Base-by-base conservation (phyloP, 2,329 filamentous ascomycete genomes). In the Thermochaetoides dissita region DNA sequence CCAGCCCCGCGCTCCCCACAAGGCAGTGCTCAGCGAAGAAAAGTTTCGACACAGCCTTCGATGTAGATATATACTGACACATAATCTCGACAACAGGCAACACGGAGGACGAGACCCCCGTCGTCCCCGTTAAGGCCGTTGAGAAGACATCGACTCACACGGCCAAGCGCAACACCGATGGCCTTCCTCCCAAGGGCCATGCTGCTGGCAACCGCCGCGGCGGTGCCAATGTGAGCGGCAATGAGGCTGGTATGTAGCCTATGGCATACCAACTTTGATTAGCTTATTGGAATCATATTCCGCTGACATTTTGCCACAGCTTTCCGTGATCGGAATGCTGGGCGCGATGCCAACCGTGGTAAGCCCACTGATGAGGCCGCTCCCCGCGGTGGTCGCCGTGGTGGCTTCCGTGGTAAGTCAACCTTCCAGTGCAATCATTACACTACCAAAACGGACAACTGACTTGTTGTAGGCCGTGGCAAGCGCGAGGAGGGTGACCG, bases 291-390 rank as follows among this genome's bases (percentile, higher is more conserved):
- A 17, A 38, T 38, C 44, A 38, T 41, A 34, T 33, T 43, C 36
- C 45, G 38, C 46, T 51, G 43, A 55, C 43, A 40, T 42, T 30
- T 10, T 6, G 29, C 28, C 56, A n/a, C 17, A 94, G 88, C 85
- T 61, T 91, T 87, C 81, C 85, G 84, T 63, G 86, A 94, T 70
- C 84, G 84, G 61, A 78, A 76, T 59, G 85, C 81, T 60, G 88
- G 87, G 55, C 73, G 77, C 60, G 73, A 76, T 58, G 81, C 75
- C 73, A 95, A 95, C 77, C 84, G 86, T 57, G 72, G 71, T 63
- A 84, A 84, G 66, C 69, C 81, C 54, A 81, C 76, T 46, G 85
- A 88, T 46, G 84, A 89, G 63, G 66, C 17, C 17, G 17, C 56
- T 49, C 55, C 74, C 50, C 67, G 65, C 51, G 63, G 64, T 49